phyloP scores from a whole-genome alignment of 257 asterid species.

The Catharanthus roseus region DNA sequence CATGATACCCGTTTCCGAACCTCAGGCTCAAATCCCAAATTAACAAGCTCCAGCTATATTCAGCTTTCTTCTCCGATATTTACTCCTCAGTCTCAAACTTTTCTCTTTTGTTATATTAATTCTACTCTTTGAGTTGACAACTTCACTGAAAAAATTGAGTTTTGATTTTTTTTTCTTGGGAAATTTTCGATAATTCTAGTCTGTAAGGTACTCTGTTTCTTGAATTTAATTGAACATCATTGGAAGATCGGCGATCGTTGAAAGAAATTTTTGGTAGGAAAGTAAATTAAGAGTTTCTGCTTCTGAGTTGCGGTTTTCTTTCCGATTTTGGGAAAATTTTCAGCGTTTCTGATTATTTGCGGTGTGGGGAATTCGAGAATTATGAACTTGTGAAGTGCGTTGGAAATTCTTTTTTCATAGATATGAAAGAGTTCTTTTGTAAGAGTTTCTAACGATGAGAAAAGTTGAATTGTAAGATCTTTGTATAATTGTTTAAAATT shows the following conservation, averaged over 20 bases:
- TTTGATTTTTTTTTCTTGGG: background rate
- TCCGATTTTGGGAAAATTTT: constrained; percentile 9
- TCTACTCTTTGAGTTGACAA: constrained; percentile 20
- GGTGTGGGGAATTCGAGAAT: background rate
- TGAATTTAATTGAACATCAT: constrained; percentile 5
- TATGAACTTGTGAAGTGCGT: constrained; percentile 14
- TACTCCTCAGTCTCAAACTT: constrained; percentile 21
- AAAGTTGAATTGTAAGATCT: constrained; percentile 18
- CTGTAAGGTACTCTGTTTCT: background rate
- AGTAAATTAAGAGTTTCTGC: constrained; percentile 3
- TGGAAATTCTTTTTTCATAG: constrained; percentile 11
- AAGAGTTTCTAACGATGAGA: constrained; percentile 1
- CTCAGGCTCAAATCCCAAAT: constrained; percentile 47
- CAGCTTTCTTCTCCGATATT: constrained; percentile 30
- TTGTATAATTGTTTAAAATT: constrained; percentile 14
- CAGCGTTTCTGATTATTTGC: background rate
- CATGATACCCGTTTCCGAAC: background rate
- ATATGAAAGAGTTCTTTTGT: constrained; percentile 13
- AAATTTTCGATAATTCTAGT: constrained; percentile 2
- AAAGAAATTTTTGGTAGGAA: constrained; percentile 11
- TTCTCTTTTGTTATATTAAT: background rate
- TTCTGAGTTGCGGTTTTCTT: too few species aligned
- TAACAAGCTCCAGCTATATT: constrained; percentile 46
- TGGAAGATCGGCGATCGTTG: constrained; percentile 27
- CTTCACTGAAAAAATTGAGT: constrained; percentile 11